Percentiles rank a stretch among this genome's conserved stretches.
These are phyloP conservation scores for Forsythia viridissima DNA, from an alignment of 257 asterid species.

Conservation along the genomic window DNA sequence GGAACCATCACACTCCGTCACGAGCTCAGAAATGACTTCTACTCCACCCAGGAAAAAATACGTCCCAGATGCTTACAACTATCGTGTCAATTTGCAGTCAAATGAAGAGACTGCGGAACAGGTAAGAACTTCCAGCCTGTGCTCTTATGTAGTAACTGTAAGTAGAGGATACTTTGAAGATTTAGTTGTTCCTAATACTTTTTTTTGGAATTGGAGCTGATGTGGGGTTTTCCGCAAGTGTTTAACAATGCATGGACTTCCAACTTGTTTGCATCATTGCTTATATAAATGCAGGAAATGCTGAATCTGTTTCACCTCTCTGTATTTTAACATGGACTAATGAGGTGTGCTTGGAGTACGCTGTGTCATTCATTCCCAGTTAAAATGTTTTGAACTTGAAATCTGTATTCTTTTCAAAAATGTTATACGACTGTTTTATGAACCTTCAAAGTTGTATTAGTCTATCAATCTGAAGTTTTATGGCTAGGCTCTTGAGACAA, in stretches of 20 bases:
- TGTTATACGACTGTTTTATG: neutral
- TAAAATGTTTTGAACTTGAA: neutral
- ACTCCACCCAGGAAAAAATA: conserved; percentile 30
- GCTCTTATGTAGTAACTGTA: conserved; percentile 4
- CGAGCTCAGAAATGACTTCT: conserved; percentile 44
- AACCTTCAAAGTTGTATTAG: neutral
- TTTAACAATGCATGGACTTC: neutral
- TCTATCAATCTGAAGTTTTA: neutral
- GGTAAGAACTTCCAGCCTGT: conserved; percentile 35
- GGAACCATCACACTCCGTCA: conserved; percentile 38
- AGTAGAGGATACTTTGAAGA: neutral
- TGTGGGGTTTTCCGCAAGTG: neutral
- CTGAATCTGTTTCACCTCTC: neutral
- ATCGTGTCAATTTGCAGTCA: conserved; percentile 30
- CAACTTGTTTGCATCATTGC: neutral
- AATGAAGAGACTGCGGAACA: conserved; percentile 35
- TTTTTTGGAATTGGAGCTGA: neutral
- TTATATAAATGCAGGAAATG: neutral
- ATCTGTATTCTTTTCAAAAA: neutral
- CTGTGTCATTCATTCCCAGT: neutral
- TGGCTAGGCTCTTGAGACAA: neutral
- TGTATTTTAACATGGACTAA: neutral
- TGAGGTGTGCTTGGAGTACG: neutral
- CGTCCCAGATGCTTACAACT: conserved; percentile 31
- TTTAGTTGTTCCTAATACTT: neutral